Evolutionary conservation across 768 basidiomycete species (phyloP), one percentile per base, ranked within the genome.

Genomic region (Naganishia vaughanmartiniae): DNA sequence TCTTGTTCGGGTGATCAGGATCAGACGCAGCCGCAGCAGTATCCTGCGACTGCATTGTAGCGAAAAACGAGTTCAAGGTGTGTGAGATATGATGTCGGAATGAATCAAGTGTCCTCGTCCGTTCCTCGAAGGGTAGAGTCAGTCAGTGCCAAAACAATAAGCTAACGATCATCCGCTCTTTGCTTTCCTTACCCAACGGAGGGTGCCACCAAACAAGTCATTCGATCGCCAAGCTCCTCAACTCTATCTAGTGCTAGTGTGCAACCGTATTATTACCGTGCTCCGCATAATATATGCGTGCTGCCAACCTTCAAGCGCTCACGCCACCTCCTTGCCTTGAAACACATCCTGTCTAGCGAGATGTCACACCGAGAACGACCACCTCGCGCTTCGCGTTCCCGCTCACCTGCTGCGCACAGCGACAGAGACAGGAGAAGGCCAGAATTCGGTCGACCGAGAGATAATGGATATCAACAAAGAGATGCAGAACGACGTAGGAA

Each of bases 331-430:
- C 24, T 28, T 19, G 1, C n/a, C 34, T 4, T 39, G 14, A n/a
- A 24, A 34, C 31, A 7, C n/a, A 26, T 51, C 48, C 21, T 26
- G 24, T 51, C 48, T 12, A 24, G 11, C 60, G 39, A n/a, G 10
- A 63, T 63, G 60, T 42, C 60, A 28, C 6, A 26, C 26, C 36
- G 39, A 63, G 60, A 63, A 39, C 31, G 57, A 36, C 57, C 57
- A 15, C 9, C 34, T 21, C 57, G 34, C 11, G 17, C n/a, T 39
- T 42, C 60, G 10, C 60, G 60, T 9, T 63, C 60, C 15, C 60
- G 60, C 30, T 63, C 60, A 14, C 60, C 60, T 36, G 57, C 19
- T 31, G 57, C 57, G 10, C 17, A 45, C 24, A 21, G 39, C 36
- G 39, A 63, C 9, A 63, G 60, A 28, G 39, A 63, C 17, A 39